A percentile compares a stretch with the other conserved stretches of the same genome.
Conservation (phyloP, 495 filamentous ascomycete species). For the Annulohypoxylon maeteangense region DNA sequence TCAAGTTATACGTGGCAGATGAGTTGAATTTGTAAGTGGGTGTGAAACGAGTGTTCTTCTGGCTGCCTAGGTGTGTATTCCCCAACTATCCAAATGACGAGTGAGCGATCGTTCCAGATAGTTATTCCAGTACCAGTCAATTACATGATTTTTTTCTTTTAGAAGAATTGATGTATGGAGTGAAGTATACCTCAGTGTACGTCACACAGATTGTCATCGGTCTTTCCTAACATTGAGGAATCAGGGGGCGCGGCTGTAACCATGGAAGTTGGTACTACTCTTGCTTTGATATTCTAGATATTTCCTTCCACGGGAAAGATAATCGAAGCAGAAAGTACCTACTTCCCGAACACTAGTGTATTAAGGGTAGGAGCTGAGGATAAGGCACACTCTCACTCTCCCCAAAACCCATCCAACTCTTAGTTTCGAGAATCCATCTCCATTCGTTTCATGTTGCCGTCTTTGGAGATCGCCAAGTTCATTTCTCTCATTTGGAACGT, state of each 20-base stretch:
- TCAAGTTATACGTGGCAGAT: background rate
- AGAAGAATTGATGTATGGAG: background rate
- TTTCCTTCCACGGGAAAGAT: background rate
- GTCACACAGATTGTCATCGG: slow-evolving; percentile 25
- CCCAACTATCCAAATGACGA: slow-evolving; percentile 8
- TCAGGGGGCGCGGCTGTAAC: slow-evolving; percentile 18
- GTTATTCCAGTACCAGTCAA: background rate
- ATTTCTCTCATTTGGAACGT: slow-evolving; percentile 34
- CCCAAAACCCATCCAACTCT: no score
- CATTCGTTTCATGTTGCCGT: background rate
- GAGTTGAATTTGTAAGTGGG: background rate
- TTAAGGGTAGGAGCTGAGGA: background rate
- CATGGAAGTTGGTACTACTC: background rate
- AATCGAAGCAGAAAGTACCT: background rate
- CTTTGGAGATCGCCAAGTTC: slow-evolving; percentile 20
- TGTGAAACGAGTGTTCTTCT: slow-evolving; percentile 29
- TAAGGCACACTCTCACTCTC: background rate
- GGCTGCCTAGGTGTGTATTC: background rate
- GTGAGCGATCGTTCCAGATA: background rate
- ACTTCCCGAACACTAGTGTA: background rate
- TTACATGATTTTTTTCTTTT: background rate
- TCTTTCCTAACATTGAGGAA: slow-evolving; percentile 19
- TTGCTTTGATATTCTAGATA: background rate
- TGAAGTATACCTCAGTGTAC: background rate
- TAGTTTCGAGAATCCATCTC: background rate